These are phyloP conservation scores for Durotheca rogersii DNA, from an alignment of 495 filamentous ascomycete species.

Conservation along the genomic window DNA sequence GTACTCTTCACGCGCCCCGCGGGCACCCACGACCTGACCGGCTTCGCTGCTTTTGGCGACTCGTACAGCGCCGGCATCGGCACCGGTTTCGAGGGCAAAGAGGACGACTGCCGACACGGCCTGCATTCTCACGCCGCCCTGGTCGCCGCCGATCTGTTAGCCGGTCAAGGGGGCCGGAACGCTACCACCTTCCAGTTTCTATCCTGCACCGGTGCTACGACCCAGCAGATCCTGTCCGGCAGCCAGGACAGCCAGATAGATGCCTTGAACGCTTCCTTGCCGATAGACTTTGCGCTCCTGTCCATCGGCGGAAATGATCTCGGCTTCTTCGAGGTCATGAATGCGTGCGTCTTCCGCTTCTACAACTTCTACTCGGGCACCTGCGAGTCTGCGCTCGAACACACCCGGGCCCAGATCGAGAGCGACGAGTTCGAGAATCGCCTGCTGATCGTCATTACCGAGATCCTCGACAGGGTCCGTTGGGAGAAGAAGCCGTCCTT, in stretches of 20 bases:
- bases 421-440: constrained; percentile 37
- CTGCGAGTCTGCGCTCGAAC: constrained; percentile 40
- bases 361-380: constrained; percentile 47
- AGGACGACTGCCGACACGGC: constrained; percentile 46
- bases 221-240: constrained; percentile 36
- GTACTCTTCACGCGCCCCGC: not conserved
- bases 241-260: constrained; percentile 39
- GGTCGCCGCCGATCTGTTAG: constrained; percentile 35
- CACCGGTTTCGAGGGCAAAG: constrained; percentile 38
- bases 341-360: constrained; percentile 50
- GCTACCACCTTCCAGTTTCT: constrained; percentile 40
- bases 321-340: constrained; percentile 51
- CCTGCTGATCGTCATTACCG: constrained; percentile 37
- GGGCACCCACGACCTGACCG: constrained; percentile 1
- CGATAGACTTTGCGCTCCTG: constrained; percentile 42
- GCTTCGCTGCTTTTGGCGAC: constrained; percentile 49
- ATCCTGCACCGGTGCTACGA: constrained; percentile 44
- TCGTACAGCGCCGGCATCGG: constrained; percentile 53
- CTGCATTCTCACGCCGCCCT: constrained; percentile 40
- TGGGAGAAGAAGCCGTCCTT: constrained; percentile 42
- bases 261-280: constrained; percentile 32
- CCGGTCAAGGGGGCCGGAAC: constrained; percentile 8
- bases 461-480: constrained; percentile 42
- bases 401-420: constrained; percentile 29
- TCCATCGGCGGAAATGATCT: constrained; percentile 53